A percentile compares a stretch with the other conserved stretches of the same genome.
Evolutionary conservation across 495 filamentous ascomycete species (phyloP).

Genomic region (Hypoxylon lienhwacheense): DNA sequence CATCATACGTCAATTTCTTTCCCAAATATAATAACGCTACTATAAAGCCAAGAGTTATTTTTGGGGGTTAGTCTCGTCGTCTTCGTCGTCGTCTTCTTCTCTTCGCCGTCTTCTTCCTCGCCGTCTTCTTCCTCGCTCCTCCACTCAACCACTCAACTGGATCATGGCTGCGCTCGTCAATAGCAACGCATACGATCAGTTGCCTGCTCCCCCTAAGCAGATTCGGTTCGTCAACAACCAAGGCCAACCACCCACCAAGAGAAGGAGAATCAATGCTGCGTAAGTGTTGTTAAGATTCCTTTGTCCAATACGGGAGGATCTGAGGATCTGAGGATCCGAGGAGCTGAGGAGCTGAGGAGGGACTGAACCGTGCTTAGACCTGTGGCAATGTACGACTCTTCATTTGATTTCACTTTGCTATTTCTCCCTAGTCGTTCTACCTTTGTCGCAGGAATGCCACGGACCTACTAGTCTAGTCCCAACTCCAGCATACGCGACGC

Average conservation of each 20-base stretch:
- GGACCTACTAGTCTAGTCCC: constrained; percentile 35
- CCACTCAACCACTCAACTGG: too few relatives aligned
- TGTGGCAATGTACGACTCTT: constrained; percentile 29
- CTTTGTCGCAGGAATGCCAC: constrained; percentile 23
- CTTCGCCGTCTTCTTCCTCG: too few relatives aligned
- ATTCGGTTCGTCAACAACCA: constrained; percentile 83
- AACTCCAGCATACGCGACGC: constrained; percentile 30
- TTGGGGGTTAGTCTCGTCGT: too few relatives aligned
- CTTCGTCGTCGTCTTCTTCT: too few relatives aligned
- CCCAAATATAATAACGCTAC: too few relatives aligned
- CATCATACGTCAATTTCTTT: too few relatives aligned
- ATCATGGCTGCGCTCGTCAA: constrained; percentile 49
- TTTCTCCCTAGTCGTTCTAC: neutral
- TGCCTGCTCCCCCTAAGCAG: constrained; percentile 54
- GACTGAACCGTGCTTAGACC: constrained; percentile 15
- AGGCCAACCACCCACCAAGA: constrained; percentile 77
- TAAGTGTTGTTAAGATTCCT: constrained; percentile 51
- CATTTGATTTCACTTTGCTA: constrained; percentile 14
- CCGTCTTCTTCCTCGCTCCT: too few relatives aligned
- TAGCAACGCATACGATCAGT: constrained; percentile 37
- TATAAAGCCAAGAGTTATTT: too few relatives aligned
- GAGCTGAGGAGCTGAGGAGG: too few relatives aligned
- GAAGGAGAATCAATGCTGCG: constrained; percentile 80
- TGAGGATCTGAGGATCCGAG: too few relatives aligned
- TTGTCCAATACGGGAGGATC: constrained; percentile 22